These are phyloP conservation scores for Sporisorium reilianum DNA, from an alignment of 1,284 basidiomycete species.

Conservation along the genomic window DNA sequence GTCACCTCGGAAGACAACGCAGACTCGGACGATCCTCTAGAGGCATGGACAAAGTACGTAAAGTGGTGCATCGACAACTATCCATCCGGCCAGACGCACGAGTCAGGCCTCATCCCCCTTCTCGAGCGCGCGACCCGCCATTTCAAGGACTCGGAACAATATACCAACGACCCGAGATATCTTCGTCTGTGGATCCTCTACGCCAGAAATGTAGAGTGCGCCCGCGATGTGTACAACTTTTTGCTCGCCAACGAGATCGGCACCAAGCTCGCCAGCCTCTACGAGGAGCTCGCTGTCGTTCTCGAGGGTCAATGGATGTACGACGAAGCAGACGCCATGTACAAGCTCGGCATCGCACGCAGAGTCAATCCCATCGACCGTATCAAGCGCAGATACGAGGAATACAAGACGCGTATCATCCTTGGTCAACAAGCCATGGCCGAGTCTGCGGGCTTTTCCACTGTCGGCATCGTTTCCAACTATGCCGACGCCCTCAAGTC, in stretches of 20 bases:
- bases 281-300: conserved; percentile 85
- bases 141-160: conserved; percentile 83
- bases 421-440: conserved; percentile 26
- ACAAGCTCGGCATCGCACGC: conserved; percentile 84
- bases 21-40: conserved; percentile 59
- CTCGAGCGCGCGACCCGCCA: conserved; percentile 81
- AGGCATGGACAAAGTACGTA: conserved; percentile 73
- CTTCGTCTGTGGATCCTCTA: conserved; percentile 88
- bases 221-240: conserved; percentile 72
- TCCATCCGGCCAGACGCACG: conserved; percentile 76
- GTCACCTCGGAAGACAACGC: conserved; percentile 49
- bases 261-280: conserved; percentile 80
- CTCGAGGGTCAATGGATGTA: conserved; percentile 81
- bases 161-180: conserved; percentile 87
- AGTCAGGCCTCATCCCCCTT: conserved; percentile 75
- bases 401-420: conserved; percentile 78
- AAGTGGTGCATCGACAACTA: conserved; percentile 77
- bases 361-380: conserved; percentile 85
- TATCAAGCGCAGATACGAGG: conserved; percentile 83
- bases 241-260: conserved; percentile 84
- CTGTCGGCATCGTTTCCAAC: conserved; percentile 13
- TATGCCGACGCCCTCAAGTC: conserved; percentile 57
- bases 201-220: conserved; percentile 65
- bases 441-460: conserved; percentile 18
- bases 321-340: conserved; percentile 78